A percentile compares a stretch with the other conserved stretches of the same genome.
Evolutionary conservation across 768 basidiomycete species (phyloP).

Genomic region (Suillus plorans): DNA sequence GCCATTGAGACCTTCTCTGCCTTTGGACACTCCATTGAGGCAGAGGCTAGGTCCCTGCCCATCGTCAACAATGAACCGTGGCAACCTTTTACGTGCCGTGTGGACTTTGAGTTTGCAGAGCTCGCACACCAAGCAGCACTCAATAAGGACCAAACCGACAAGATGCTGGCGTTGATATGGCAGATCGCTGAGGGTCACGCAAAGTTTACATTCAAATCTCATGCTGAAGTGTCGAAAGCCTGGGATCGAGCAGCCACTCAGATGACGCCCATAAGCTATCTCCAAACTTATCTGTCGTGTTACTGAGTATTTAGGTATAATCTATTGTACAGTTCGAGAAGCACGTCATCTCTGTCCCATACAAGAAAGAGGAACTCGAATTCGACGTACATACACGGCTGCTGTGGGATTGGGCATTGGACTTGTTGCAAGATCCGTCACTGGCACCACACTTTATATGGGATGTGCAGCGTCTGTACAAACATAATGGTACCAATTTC

Average conservation of each 20-base stretch:
- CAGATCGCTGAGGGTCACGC: conserved; percentile 7
- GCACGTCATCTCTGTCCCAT: not conserved
- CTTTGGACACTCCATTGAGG: not conserved
- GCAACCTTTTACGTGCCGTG: conserved; percentile 6
- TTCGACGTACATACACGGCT: conserved; percentile 1
- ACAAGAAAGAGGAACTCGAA: not conserved
- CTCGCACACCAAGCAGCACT: conserved; percentile 4
- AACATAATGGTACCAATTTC: conserved; percentile 25
- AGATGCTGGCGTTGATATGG: not conserved
- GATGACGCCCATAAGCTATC: not conserved
- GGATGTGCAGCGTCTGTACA: conserved; percentile 30
- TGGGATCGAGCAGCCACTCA: not conserved
- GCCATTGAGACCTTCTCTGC: conserved; percentile 1
- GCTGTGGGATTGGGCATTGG: conserved; percentile 10
- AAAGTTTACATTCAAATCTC: conserved; percentile 1
- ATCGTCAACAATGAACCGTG: not conserved
- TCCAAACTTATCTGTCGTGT: not conserved
- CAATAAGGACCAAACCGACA: conserved; percentile 6
- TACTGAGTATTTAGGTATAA: not conserved
- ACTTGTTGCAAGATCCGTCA: conserved; percentile 3
- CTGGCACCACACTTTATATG: conserved; percentile 24
- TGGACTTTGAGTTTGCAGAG: conserved; percentile 15
- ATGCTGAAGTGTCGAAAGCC: conserved; percentile 1
- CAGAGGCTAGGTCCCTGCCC: not conserved
- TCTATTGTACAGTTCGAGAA: not conserved